phyloP scores from a whole-genome alignment of 75 land plant species.

The Selaginella moellendorffii region DNA sequence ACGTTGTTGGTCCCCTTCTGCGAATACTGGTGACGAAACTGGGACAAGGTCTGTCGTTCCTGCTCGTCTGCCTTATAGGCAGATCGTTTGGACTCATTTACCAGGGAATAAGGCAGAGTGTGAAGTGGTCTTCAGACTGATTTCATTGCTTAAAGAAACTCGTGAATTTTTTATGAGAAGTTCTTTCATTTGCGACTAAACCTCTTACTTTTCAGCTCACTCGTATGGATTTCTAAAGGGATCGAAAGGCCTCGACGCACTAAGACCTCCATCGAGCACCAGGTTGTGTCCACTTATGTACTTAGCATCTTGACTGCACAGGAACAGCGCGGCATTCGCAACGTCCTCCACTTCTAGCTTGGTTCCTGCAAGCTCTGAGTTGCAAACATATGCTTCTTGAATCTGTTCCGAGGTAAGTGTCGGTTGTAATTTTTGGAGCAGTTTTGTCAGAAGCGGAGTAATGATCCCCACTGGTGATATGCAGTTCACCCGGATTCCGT shows the following conservation, averaged over 20 bases:
- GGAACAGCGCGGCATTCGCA: constrained; percentile 7
- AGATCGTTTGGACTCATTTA: constrained; percentile 84
- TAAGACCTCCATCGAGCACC: constrained; percentile 9
- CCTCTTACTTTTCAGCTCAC: no score
- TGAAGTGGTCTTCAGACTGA: constrained; percentile 50
- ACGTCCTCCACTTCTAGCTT: constrained; percentile 14
- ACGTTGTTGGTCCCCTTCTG: constrained; percentile 57
- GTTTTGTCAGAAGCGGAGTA: constrained; percentile 28
- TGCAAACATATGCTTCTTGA: neutral
- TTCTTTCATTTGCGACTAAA: neutral
- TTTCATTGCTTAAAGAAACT: no score
- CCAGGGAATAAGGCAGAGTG: constrained; percentile 72
- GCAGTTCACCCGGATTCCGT: neutral
- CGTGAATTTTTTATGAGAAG: no score
- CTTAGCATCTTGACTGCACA: constrained; percentile 1
- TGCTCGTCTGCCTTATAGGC: constrained; percentile 73
- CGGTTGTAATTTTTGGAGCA: neutral
- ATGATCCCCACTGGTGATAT: constrained; percentile 29
- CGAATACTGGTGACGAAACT: constrained; percentile 34
- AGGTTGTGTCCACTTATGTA: constrained; percentile 12
- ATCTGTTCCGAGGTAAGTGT: neutral
- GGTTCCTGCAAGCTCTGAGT: constrained; percentile 18
- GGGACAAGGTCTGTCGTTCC: constrained; percentile 66
- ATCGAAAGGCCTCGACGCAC: constrained; percentile 2
- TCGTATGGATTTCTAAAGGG: neutral